Base-by-base conservation (phyloP, 441 rosid genomes). In the Brassica hybrid region DNA sequence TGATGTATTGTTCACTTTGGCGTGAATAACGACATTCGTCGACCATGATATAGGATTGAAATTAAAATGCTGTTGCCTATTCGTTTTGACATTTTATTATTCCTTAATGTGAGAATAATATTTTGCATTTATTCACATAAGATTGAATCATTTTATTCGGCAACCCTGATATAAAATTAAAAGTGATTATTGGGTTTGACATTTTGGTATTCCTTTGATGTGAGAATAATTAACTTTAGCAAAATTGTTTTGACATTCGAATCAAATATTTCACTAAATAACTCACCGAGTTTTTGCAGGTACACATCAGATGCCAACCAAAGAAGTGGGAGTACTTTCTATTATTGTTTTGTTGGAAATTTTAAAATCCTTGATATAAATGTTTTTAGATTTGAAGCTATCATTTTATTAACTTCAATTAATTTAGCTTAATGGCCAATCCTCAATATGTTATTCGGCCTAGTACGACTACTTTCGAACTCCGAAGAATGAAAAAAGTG, bases 81-180 rank as follows among this genome's bases (percentile, higher is more conserved):
- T n/a, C n/a, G 21, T 43, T 71, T 71, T 60, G 75, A 71, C 64
- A 64, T 58, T 52, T 73, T 34, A 8, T 73, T 73, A 36, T 73
- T 72, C 62, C 52, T 34, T 63, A 50, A 50, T 62, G 50, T 12
- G 11, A 72, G 43, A 41, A 60, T 23, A 62, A 50, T 64, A 48
- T 23, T 60, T 25, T 60, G 36, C 64, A 60, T 23, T 25, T 60
- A 25, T 60, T 60, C 64, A 0, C n/a, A 6, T 6, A 13, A 12
- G 10, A 17, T 12, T 59, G 34, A 59, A 23, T 23, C n/a, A 23
- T 59, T 23, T 23, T 60, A 60, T 60, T 25, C 36, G 17, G 9
- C 36, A 25, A 60, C 17, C 64, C 34, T 59, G 17, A 12, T 59
- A 59, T 23, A 59, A 59, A 59, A 59, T 1, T 23, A 23, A 59